These are phyloP conservation scores for Vitis vinifera DNA, from an alignment of 164 flowering plant genomes.

Conservation along the genomic window DNA sequence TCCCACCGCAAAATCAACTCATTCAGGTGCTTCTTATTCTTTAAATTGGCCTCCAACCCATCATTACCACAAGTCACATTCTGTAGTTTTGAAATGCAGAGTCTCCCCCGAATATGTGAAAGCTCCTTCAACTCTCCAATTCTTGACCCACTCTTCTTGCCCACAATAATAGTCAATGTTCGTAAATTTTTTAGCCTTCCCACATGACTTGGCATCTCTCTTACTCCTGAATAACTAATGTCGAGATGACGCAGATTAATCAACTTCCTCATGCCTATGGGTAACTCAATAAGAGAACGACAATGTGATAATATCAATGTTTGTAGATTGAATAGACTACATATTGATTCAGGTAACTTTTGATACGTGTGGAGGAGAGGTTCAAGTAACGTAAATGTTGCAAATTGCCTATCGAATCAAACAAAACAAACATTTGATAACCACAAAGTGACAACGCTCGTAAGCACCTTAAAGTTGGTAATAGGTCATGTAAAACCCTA, in stretches of 20 bases:
- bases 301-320: not conserved
- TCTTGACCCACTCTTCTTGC: not conserved
- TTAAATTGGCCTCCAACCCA: constrained; percentile 13
- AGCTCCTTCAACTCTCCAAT: constrained; percentile 10
- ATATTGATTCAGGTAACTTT: not conserved
- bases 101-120: not conserved
- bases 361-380: constrained; percentile 22
- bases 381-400: constrained; percentile 30
- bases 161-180: constrained; percentile 4
- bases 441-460: constrained; percentile 20
- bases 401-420: constrained; percentile 20
- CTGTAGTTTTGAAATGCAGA: constrained; percentile 11
- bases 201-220: constrained; percentile 14
- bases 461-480: constrained; percentile 16
- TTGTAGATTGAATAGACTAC: not conserved
- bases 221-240: not conserved
- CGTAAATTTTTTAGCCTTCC: constrained; percentile 14
- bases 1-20: constrained; percentile 14
- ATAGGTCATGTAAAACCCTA: constrained; percentile 2
- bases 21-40: constrained; percentile 10
- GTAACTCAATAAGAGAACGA: constrained; percentile 9
- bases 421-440: constrained; percentile 6
- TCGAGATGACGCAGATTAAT: constrained; percentile 25
- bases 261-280: constrained; percentile 12
- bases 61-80: constrained; percentile 13